Evolutionary conservation across 306 rosid genomes (phyloP).

Genomic region (Ceratonia siliqua): DNA sequence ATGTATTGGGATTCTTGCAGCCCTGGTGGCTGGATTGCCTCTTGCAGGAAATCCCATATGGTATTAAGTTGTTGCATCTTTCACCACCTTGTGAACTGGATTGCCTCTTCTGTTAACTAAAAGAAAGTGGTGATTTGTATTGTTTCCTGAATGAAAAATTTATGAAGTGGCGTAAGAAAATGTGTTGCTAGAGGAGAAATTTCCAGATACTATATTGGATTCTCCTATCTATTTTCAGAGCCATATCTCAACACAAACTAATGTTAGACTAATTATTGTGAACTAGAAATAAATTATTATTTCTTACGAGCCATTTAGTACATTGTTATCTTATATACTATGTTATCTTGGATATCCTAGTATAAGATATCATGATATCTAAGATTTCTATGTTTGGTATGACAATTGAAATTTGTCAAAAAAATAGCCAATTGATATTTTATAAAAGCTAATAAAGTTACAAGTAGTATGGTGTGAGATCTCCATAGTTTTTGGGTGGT

Average conservation of each 20-base stretch:
- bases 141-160: neutral
- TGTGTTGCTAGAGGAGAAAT: neutral
- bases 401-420: no score
- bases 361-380: no score
- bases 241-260: neutral
- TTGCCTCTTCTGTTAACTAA: constrained; percentile 22
- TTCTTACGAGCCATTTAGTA: no score
- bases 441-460: no score
- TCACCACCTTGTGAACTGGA: constrained; percentile 2
- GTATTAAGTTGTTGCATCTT: constrained; percentile 44
- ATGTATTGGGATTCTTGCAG: constrained; percentile 87
- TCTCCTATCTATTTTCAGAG: no score
- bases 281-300: neutral
- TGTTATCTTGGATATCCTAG: no score
- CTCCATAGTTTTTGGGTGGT: no score
- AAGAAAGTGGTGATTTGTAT: neutral
- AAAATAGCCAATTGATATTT: no score
- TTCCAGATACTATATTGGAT: neutral
- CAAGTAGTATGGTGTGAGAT: no score
- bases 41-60: constrained; percentile 81
- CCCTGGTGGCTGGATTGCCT: constrained; percentile 88
- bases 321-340: no score
- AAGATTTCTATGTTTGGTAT: no score
- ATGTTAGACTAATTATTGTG: neutral
- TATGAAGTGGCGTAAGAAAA: neutral